Evolutionary conservation across 2,329 filamentous ascomycete genomes (phyloP).

Genomic region (Aciculosporium take): DNA sequence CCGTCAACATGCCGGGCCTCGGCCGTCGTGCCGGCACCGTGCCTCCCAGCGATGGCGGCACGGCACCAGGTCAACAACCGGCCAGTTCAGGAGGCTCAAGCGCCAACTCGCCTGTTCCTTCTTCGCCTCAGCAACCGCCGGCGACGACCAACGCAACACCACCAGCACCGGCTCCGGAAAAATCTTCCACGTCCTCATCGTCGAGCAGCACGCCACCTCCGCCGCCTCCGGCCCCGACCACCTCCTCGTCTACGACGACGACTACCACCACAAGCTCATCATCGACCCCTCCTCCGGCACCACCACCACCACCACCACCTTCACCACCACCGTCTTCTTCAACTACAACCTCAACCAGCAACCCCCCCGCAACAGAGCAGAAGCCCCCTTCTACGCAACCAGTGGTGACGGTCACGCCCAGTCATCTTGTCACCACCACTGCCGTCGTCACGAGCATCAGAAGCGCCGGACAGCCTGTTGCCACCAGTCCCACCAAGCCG

Average conservation of each 20-base stretch:
- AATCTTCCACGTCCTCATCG: not conserved
- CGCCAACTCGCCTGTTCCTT: not conserved
- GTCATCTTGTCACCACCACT: slow-evolving; percentile 7
- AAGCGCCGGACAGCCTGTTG: slow-evolving; percentile 9
- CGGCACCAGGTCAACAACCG: slow-evolving; percentile 1
- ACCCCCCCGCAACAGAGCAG: slow-evolving; percentile 8
- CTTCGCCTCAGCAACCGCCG: not conserved
- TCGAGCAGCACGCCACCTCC: not conserved
- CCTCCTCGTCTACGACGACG: not conserved
- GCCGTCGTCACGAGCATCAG: slow-evolving; percentile 16
- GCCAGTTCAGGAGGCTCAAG: not conserved
- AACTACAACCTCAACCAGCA: slow-evolving; percentile 3
- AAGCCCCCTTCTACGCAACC: slow-evolving; percentile 10
- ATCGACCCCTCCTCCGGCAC: not conserved
- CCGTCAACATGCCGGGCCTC: slow-evolving; percentile 4
- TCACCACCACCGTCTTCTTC: slow-evolving; percentile 3
- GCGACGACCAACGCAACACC: not conserved
- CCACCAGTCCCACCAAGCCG: slow-evolving; percentile 5
- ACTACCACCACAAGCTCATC: not conserved
- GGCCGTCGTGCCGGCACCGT: not conserved
- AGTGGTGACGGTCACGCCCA: slow-evolving; percentile 14
- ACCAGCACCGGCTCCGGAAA: not conserved
- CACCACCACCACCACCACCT: slow-evolving; percentile 7
- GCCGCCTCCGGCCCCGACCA: not conserved
- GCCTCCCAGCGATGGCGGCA: slow-evolving; percentile 14